These are phyloP conservation scores for Paraconiothyrium brasiliense DNA, from an alignment of 2,329 filamentous ascomycete species.

Conservation along the genomic window DNA sequence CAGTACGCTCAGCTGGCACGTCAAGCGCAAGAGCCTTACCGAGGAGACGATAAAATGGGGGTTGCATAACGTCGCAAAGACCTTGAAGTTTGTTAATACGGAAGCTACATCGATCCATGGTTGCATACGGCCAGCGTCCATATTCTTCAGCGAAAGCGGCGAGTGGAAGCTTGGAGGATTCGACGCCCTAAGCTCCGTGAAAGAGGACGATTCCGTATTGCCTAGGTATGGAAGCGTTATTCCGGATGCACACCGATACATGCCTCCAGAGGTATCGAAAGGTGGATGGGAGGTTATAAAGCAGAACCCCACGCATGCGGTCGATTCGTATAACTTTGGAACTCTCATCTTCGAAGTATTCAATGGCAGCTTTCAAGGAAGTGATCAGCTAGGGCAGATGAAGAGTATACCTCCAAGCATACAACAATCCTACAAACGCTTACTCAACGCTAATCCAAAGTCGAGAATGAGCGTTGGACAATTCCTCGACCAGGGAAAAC, in stretches of 20 bases:
- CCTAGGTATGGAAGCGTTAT: conserved; percentile 90
- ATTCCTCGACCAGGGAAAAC: conserved; percentile 88
- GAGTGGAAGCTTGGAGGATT: conserved; percentile 98
- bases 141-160: conserved; percentile 94
- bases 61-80: conserved; percentile 86
- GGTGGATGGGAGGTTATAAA: conserved; percentile 93
- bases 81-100: conserved; percentile 93
- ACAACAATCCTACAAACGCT: conserved; percentile 89
- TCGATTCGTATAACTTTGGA: conserved; percentile 89
- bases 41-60: conserved; percentile 98
- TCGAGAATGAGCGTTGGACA: conserved; percentile 82
- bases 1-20: conserved; percentile 86
- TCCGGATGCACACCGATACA: conserved; percentile 84
- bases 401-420: conserved; percentile 87
- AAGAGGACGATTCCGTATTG: conserved; percentile 93
- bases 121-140: conserved; percentile 81
- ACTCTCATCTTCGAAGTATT: conserved; percentile 89
- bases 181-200: conserved; percentile 91
- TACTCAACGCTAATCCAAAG: conserved; percentile 90
- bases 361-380: conserved; percentile 80
- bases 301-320: conserved; percentile 78
- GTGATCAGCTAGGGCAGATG: conserved; percentile 83
- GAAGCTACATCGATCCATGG: conserved; percentile 94
- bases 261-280: conserved; percentile 84
- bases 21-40: conserved; percentile 85